Percentiles rank a stretch among this genome's conserved stretches.
These are phyloP conservation scores for Neonectria coccinea DNA, from an alignment of 2,329 filamentous ascomycete genomes.

Conservation along the genomic window DNA sequence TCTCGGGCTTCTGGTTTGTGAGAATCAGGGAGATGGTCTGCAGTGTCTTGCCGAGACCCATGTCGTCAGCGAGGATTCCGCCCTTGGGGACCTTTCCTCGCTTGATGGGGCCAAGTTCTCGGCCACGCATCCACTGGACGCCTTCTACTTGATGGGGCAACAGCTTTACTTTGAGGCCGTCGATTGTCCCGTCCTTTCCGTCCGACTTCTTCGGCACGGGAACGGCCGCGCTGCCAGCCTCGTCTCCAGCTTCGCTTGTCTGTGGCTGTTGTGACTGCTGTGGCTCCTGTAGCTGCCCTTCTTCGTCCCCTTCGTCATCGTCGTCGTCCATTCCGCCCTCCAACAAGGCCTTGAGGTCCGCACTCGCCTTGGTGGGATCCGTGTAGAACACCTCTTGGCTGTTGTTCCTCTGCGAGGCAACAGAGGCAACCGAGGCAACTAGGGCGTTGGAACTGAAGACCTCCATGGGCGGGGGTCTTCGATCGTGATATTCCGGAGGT, in stretches of 20 bases:
- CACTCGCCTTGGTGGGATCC: conserved; percentile 77
- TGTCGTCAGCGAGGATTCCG: conserved; percentile 95
- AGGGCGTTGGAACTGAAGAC: conserved; percentile 60
- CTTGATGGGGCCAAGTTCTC: conserved; percentile 88
- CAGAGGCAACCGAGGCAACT: conserved; percentile 20
- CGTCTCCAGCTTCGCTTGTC: conserved; percentile 41
- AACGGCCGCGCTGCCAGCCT: conserved; percentile 10
- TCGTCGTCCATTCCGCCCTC: conserved; percentile 85
- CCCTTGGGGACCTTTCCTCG: conserved; percentile 86
- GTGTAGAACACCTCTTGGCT: conserved; percentile 71
- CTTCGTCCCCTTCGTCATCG: conserved; percentile 63
- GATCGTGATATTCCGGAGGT: conserved; percentile 60
- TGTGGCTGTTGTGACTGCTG: conserved; percentile 18
- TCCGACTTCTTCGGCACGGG: conserved; percentile 35
- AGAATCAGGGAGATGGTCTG: conserved; percentile 92
- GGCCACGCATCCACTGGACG: conserved; percentile 93
- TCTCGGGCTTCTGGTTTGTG: conserved; percentile 77
- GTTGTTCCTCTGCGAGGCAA: conserved; percentile 33
- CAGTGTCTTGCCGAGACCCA: conserved; percentile 96
- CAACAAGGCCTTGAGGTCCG: conserved; percentile 83
- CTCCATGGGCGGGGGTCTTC: conserved; percentile 58
- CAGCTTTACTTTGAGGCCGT: conserved; percentile 87
- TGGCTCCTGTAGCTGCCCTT: conserved; percentile 31
- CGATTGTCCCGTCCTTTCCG: conserved; percentile 66
- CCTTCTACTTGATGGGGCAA: conserved; percentile 95